Evolutionary conservation across 2,329 filamentous ascomycete species (phyloP), one percentile per base, ranked within the genome.

Genomic region (Beauveria varroae): DNA sequence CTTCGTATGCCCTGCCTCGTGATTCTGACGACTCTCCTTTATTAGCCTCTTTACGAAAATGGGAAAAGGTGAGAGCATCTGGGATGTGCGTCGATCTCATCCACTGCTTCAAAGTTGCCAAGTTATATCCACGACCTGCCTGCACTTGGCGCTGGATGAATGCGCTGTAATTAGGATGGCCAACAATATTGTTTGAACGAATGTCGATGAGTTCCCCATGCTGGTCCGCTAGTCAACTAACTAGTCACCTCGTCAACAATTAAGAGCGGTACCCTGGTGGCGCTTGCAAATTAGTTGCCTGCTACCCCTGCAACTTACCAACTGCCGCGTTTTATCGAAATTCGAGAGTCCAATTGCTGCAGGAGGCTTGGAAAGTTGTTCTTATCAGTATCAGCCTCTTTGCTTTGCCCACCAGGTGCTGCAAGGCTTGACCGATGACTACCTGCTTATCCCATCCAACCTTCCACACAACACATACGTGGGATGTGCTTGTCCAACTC

Each of bases 281-380:
- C 16, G 3, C 47, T 50, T 50, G 47, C 14, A 30, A 28, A 50
- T 30, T 28, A 51, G 3, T 20, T 51, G 28, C 24, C 22, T 7
- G 9, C 16, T 12, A 57, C 44, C 57, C 57, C 57, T 52, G 57
- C 57, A 52, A 52, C 10, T 34, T 20, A 30, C 47, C 7, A 59
- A 59, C 57, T 59, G 57, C 57, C 57, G 57, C 47, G 26, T 59
- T 59, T 52, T 20, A 22, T 22, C 18, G 20, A 57, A 30, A 10
- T 30, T 37, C n/a, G 16, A 37, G 34, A 37, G 34, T 37, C 5
- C 34, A 37, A 49, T 37, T 20, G 20, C 44, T 37, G 16, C 30
- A n/a, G 44, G 28, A 37, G 28, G 16, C 5, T 41, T 24, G 44
- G 22, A 24, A 26, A 9, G 30, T 24, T n/a, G 46, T 20, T 20